Base-by-base conservation (phyloP, 306 rosid species). In the Lathyrus oleraceus region DNA sequence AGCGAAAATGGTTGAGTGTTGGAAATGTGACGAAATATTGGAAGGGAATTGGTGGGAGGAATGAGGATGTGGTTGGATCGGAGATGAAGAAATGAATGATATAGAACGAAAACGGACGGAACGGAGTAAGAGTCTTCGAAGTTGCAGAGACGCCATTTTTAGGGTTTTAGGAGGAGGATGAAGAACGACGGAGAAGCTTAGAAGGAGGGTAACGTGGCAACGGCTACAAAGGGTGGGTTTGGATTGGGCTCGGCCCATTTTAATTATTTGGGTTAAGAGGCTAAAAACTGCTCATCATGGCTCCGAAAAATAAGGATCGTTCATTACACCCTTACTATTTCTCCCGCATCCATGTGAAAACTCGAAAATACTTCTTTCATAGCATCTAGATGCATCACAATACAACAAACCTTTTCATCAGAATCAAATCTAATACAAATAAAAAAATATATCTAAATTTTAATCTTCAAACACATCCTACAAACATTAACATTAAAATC, bases 61-160 rank as follows among this genome's bases (percentile, higher is more conserved):
- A 0, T 16, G 51, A 51, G n/a, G 40, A 9, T 16, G 61, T 39
- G 47, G 62, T 13, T 67, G 53, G 23, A 61, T 16, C 3, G 61
- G 52, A 54, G 71, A 53, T 61, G 73, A 74, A 3, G 87, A 61
- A 19, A 27, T n/a, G 42, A 48, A 62, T 4, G 78, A 28, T 13
- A 67, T 32, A 13, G 87, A 59, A 20, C 80, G 35, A 0, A 61
- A 52, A 2, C 73, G 71, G 51, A 85, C 51, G 40, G 82, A 78
- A 38, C 84, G 91, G 21, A 87, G 80, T 5, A 89, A 44, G 20
- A 86, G 62, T 56, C 72, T 77, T 45, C 89, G 84, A 63, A 92
- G 85, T 71, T 82, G 91, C 79, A 83, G 87, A 61, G 79, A 67
- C 76, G 38, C 82, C 97, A 91, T 91, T 9, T 65, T 81, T 21